Conservation (phyloP, 2,329 filamentous ascomycete genomes). For the Bipolaris victoriae region DNA sequence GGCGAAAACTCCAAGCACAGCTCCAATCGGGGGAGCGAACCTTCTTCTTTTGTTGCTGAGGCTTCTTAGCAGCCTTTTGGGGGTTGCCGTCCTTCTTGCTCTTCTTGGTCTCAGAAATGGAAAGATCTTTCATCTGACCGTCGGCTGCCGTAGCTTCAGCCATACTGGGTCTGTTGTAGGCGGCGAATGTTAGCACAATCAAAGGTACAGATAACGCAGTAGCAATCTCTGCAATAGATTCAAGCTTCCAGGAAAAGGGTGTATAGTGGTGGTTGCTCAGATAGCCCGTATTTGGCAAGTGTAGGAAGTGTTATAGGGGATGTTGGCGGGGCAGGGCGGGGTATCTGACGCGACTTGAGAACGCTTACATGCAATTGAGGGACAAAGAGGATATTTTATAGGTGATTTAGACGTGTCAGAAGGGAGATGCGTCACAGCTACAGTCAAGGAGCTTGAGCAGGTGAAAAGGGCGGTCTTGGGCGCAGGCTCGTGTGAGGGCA, state of each 20-base stretch:
- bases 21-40: conserved; percentile 22
- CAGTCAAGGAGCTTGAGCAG: conserved; percentile 1
- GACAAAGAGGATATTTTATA: neutral
- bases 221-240: too few species aligned
- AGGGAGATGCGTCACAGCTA: conserved; percentile 16
- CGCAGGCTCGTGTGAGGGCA: conserved; percentile 31
- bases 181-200: conserved; percentile 13
- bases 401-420: neutral
- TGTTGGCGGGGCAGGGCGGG: conserved; percentile 43
- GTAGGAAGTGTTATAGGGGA: neutral
- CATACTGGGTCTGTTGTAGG: conserved; percentile 29
- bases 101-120: conserved; percentile 49
- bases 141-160: conserved; percentile 44
- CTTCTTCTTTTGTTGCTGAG: conserved; percentile 58
- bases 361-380: conserved; percentile 11
- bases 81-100: conserved; percentile 46
- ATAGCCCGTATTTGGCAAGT: neutral
- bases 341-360: conserved; percentile 20
- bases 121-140: conserved; percentile 55
- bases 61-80: conserved; percentile 49
- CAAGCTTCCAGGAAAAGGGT: neutral
- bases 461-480: conserved; percentile 26
- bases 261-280: too few species aligned
- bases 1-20: neutral
- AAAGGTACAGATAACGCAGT: neutral